phyloP scores from a whole-genome alignment of 768 basidiomycete genomes.

The Podaxis sp. region DNA sequence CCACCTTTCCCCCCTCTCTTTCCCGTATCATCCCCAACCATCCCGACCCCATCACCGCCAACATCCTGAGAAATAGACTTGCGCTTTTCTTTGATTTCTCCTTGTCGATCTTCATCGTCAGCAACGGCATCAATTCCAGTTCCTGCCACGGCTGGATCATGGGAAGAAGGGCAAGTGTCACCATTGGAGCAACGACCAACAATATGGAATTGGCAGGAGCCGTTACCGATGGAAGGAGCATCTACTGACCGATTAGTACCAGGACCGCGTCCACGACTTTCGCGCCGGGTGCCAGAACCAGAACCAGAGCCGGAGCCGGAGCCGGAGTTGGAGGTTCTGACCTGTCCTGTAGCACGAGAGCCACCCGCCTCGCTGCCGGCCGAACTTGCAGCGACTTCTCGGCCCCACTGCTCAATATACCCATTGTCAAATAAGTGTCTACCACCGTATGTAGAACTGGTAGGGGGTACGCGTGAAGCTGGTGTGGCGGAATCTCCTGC shows the following conservation, averaged over 20 bases:
- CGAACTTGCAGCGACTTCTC: constrained; percentile 5
- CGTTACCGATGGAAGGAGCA: constrained; percentile 8
- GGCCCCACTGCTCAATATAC: constrained; percentile 5
- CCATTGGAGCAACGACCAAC: constrained; percentile 20
- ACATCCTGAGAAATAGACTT: neutral
- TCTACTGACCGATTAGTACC: constrained; percentile 15
- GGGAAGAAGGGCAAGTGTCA: constrained; percentile 21
- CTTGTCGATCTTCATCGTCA: constrained; percentile 1
- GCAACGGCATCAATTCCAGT: neutral
- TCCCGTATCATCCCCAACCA: neutral
- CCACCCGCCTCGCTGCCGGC: neutral
- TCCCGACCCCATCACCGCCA: neutral
- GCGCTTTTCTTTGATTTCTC: neutral
- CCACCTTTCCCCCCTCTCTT: neutral
- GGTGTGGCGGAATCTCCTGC: neutral
- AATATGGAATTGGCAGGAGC: constrained; percentile 12
- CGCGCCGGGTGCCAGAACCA: neutral
- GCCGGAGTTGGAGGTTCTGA: neutral
- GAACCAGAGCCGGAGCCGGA: too few species aligned
- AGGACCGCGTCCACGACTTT: neutral
- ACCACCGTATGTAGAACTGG: constrained; percentile 1
- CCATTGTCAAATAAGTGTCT: neutral
- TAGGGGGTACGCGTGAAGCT: neutral
- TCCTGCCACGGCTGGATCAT: constrained; percentile 18
- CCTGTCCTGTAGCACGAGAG: neutral